These are phyloP conservation scores for Zygosaccharomyces rouxii DNA, from an alignment of 805 yeast species.

Conservation along the genomic window DNA sequence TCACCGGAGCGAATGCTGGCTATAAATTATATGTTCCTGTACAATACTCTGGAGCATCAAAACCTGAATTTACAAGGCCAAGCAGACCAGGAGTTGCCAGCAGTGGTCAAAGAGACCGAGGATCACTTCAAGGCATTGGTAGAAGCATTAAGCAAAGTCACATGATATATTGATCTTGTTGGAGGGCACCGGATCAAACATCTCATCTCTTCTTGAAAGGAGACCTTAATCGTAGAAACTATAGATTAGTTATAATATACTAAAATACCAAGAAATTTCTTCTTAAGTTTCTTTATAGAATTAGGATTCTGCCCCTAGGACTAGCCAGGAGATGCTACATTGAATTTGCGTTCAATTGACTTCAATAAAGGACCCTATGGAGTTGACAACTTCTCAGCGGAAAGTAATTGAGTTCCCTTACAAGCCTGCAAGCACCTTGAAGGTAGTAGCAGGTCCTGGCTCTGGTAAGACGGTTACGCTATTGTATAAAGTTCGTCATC, in stretches of 20 bases:
- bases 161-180: conserved; percentile 4
- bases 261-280: not conserved
- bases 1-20: conserved; percentile 66
- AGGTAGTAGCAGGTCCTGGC: conserved; percentile 68
- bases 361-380: not conserved
- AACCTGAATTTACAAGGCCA: conserved; percentile 14
- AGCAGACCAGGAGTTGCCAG: conserved; percentile 15
- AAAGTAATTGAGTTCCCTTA: conserved; percentile 43
- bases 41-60: conserved; percentile 27
- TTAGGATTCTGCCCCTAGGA: not conserved
- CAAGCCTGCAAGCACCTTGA: conserved; percentile 40
- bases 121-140: conserved; percentile 29
- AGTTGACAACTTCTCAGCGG: conserved; percentile 43
- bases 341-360: not conserved
- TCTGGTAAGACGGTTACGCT: conserved; percentile 67
- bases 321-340: not conserved
- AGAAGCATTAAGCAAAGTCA: conserved; percentile 30
- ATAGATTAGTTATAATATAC: not conserved
- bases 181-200: not conserved
- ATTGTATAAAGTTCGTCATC: conserved; percentile 47
- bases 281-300: not conserved
- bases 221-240: not conserved
- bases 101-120: conserved; percentile 30
- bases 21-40: conserved; percentile 42
- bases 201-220: not conserved